Conservation (phyloP, 2,329 filamentous ascomycete species). For the Alternaria brassicicola region DNA sequence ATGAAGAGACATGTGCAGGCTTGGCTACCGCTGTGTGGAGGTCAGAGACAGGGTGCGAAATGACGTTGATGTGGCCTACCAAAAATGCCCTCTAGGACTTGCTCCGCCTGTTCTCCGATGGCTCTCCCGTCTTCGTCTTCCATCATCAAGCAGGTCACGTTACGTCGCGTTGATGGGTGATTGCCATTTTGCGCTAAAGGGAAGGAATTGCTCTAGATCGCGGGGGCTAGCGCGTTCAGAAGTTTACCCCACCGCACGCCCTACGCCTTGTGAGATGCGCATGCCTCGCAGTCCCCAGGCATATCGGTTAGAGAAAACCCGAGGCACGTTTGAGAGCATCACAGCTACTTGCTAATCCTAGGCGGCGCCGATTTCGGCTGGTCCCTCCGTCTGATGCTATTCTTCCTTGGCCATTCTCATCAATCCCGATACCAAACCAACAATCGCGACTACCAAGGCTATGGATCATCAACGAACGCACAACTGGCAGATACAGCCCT, state of each 20-base stretch:
- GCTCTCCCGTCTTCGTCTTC: neutral
- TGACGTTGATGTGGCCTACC: slow-evolving; percentile 13
- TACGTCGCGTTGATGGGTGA: neutral
- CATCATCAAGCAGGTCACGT: slow-evolving; percentile 4
- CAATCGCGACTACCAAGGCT: neutral
- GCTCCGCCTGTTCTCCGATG: neutral
- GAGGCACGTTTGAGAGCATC: neutral
- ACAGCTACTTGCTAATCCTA: neutral
- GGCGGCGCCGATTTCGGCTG: slow-evolving; percentile 4
- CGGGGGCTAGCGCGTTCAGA: slow-evolving; percentile 3
- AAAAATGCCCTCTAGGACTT: slow-evolving; percentile 32
- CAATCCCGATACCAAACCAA: neutral
- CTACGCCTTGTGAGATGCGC: slow-evolving; percentile 8
- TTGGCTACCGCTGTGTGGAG: slow-evolving; percentile 27
- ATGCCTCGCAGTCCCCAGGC: neutral
- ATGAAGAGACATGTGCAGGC: slow-evolving; percentile 31
- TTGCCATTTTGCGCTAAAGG: neutral
- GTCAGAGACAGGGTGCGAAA: neutral
- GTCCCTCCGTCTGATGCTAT: neutral
- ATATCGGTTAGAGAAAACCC: neutral
- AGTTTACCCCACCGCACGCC: slow-evolving; percentile 3
- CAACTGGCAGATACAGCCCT: slow-evolving; percentile 1
- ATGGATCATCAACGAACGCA: slow-evolving; percentile 11
- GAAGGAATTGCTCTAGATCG: slow-evolving; percentile 5
- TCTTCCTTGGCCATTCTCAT: neutral